Evolutionary conservation across 768 basidiomycete species (phyloP).

Genomic region (Neoboletus brunneissimus): DNA sequence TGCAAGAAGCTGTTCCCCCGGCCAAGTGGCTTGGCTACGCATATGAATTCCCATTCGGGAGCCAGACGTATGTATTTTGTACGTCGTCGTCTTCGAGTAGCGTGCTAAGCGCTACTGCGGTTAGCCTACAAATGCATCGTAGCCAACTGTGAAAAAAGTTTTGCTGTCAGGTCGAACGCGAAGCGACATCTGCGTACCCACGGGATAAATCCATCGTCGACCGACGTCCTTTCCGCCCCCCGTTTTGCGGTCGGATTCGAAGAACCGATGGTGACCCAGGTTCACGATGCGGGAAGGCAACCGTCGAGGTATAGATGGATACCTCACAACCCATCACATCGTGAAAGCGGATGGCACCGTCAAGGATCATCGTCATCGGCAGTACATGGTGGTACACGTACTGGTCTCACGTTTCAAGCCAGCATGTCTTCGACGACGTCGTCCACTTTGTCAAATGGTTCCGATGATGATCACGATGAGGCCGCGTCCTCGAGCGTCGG

Average conservation of each 20-base stretch:
- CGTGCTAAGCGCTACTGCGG: constrained; percentile 5
- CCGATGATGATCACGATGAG: constrained; percentile 36
- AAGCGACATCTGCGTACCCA: constrained; percentile 79
- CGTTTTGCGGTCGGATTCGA: constrained; percentile 43
- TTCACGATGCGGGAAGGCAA: constrained; percentile 37
- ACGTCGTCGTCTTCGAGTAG: background rate
- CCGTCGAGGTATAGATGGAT: constrained; percentile 42
- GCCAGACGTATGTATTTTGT: constrained; percentile 41
- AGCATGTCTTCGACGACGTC: constrained; percentile 37
- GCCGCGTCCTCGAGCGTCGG: constrained; percentile 29
- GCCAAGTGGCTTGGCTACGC: constrained; percentile 50
- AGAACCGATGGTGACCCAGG: constrained; percentile 44
- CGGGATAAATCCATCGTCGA: constrained; percentile 41
- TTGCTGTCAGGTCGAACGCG: constrained; percentile 79
- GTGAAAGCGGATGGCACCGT: constrained; percentile 27
- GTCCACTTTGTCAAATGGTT: constrained; percentile 32
- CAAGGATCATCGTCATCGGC: constrained; percentile 9
- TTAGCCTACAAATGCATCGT: constrained; percentile 48
- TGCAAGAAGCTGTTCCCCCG: constrained; percentile 48
- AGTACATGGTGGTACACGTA: constrained; percentile 20
- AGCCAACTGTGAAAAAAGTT: constrained; percentile 59
- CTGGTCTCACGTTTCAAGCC: constrained; percentile 35
- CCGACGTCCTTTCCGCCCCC: constrained; percentile 20
- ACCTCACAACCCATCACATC: constrained; percentile 35
- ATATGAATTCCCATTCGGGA: constrained; percentile 54